Percentiles rank a stretch among this genome's conserved stretches.
phyloP scores from a whole-genome alignment of 805 yeast genomes.

The Lipomyces lipofer region DNA sequence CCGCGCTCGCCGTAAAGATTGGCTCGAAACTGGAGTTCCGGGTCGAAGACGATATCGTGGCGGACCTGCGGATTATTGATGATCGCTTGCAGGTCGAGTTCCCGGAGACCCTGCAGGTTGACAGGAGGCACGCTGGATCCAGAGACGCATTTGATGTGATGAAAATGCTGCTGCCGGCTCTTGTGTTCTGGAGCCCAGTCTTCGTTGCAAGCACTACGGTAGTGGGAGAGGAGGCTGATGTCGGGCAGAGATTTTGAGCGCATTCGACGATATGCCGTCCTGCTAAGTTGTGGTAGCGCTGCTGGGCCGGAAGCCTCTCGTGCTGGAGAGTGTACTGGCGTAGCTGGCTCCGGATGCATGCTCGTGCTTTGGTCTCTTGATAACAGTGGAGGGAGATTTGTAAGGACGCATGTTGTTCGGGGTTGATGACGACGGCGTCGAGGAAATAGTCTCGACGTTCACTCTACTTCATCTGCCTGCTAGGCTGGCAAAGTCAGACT shows the following conservation, averaged over 20 bases:
- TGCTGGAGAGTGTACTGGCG: not conserved
- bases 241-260: conserved; percentile 31
- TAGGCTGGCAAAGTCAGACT: conserved; percentile 1
- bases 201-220: not conserved
- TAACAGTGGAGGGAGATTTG: not conserved
- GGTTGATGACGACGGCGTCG: conserved; percentile 4
- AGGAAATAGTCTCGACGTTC: not conserved
- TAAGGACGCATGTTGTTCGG: conserved; percentile 8
- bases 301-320: not conserved
- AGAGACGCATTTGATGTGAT: conserved; percentile 13
- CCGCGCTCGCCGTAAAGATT: conserved; percentile 91
- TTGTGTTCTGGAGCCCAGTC: not conserved
- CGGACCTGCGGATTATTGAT: conserved; percentile 88
- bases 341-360: not conserved
- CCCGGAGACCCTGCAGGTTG: conserved; percentile 74
- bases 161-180: conserved; percentile 9
- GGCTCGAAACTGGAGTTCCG: conserved; percentile 87
- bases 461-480: not conserved
- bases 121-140: conserved; percentile 61
- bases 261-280: conserved; percentile 25
- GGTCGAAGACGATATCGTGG: conserved; percentile 90
- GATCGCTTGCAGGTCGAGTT: conserved; percentile 84
- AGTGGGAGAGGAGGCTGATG: conserved; percentile 15
- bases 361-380: not conserved
- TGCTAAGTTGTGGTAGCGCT: conserved; percentile 1